phyloP scores from a whole-genome alignment of 371 early-diverging fungal genomes.

The Lichtheimia hyalospora region DNA sequence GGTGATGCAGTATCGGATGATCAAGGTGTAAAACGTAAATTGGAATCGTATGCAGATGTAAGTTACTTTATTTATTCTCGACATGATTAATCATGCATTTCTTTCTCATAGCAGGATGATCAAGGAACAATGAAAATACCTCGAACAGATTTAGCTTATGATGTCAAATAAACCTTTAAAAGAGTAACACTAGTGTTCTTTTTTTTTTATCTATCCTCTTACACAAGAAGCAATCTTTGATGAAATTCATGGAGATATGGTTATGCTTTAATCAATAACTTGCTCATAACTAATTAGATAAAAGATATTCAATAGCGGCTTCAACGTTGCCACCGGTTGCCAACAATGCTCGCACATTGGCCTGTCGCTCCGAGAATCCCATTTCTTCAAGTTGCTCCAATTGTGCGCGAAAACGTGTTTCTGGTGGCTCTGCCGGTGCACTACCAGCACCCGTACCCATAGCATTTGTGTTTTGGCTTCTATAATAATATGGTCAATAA shows the following conservation, averaged over 20 bases:
- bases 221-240: too few relatives aligned
- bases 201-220: too few relatives aligned
- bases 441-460: not conserved
- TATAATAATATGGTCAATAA: not conserved
- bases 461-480: conserved; percentile 5
- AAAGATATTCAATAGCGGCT: conserved; percentile 66
- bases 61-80: too few relatives aligned
- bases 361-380: conserved; percentile 78
- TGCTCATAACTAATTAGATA: conserved; percentile 15
- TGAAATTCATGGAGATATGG: too few relatives aligned
- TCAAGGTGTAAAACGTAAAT: conserved; percentile 1
- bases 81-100: too few relatives aligned
- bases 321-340: conserved; percentile 79
- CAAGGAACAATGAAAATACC: not conserved
- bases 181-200: too few relatives aligned
- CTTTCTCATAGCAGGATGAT: not conserved
- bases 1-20: not conserved
- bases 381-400: conserved; percentile 77
- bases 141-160: not conserved
- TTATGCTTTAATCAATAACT: too few relatives aligned
- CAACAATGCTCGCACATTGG: conserved; percentile 73
- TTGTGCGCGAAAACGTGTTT: conserved; percentile 68
- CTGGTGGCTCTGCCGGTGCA: conserved; percentile 46
- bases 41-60: not conserved
- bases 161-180: not conserved